phyloP scores from a whole-genome alignment of 768 basidiomycete genomes.

The Mycena crocata region DNA sequence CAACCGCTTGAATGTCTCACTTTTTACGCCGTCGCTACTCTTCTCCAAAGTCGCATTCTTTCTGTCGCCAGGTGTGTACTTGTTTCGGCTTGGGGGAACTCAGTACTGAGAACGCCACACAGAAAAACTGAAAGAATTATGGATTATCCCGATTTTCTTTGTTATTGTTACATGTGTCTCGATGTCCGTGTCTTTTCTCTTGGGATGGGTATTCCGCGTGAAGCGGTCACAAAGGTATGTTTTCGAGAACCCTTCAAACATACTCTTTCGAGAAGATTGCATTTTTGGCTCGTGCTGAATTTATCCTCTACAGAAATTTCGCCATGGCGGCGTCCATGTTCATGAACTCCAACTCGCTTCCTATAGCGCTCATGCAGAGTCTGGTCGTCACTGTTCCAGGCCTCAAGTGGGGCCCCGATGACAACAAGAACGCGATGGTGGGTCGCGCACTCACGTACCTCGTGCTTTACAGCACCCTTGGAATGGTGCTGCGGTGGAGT shows the following conservation, averaged over 20 bases:
- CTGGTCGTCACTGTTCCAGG: constrained; percentile 86
- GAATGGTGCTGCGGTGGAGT: constrained; percentile 96
- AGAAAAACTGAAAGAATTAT: constrained; percentile 85
- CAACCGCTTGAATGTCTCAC: constrained; percentile 85
- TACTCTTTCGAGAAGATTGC: not conserved
- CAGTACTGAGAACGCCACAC: too few relatives aligned
- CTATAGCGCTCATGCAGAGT: constrained; percentile 93
- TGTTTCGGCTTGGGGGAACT: not conserved
- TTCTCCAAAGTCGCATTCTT: constrained; percentile 98
- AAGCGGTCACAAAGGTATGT: constrained; percentile 81
- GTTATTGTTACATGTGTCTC: constrained; percentile 79
- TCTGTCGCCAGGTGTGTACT: constrained; percentile 73
- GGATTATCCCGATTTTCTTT: constrained; percentile 91
- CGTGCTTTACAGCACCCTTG: constrained; percentile 93
- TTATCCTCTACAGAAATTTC: constrained; percentile 66
- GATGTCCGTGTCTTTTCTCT: constrained; percentile 69
- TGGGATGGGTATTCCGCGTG: constrained; percentile 74
- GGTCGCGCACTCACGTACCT: constrained; percentile 92
- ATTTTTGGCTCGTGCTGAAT: constrained; percentile 7
- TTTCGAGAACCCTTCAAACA: too few relatives aligned
- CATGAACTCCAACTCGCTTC: constrained; percentile 96
- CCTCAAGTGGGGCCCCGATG: constrained; percentile 84
- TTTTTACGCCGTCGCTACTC: constrained; percentile 89
- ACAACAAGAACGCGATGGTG: constrained; percentile 89
- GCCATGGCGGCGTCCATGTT: constrained; percentile 88